These are phyloP conservation scores for Jamesozyma piceae DNA, from an alignment of 805 yeast species.

Conservation along the genomic window DNA sequence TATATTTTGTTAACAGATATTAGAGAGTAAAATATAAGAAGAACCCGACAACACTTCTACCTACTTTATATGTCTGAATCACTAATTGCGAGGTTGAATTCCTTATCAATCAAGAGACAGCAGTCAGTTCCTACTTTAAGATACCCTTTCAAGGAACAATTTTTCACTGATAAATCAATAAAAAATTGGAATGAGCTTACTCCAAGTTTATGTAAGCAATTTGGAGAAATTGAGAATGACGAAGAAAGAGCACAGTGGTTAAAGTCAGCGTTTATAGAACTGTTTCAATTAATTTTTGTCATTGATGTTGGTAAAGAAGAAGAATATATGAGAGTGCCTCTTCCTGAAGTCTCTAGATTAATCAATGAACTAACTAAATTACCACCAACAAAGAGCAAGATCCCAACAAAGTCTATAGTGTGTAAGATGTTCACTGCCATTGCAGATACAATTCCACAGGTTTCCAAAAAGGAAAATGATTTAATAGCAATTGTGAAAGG, in stretches of 20 bases:
- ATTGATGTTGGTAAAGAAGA: background rate
- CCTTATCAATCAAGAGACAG: constrained; percentile 7
- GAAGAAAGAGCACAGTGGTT: constrained; percentile 19
- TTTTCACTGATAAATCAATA: constrained; percentile 10
- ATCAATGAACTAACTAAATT: constrained; percentile 5
- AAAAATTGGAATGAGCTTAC: constrained; percentile 10
- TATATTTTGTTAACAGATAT: too few relatives aligned
- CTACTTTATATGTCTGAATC: constrained; percentile 3
- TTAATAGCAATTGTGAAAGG: constrained; percentile 14
- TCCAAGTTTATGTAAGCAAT: constrained; percentile 8
- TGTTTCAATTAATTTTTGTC: constrained; percentile 11
- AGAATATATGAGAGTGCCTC: background rate
- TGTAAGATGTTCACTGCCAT: constrained; percentile 19
- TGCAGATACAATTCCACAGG: constrained; percentile 9
- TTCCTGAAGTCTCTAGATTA: constrained; percentile 5
- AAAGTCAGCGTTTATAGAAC: constrained; percentile 12
- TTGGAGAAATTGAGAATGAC: constrained; percentile 8
- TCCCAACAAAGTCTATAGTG: constrained; percentile 7
- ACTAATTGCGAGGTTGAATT: constrained; percentile 13
- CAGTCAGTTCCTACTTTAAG: background rate
- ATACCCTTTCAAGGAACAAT: background rate
- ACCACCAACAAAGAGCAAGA: background rate
- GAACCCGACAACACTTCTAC: too few relatives aligned
- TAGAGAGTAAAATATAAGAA: too few relatives aligned
- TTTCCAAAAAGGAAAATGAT: constrained; percentile 9